Conservation (phyloP, 1,284 basidiomycete species). For the Pyrrhoderma lamaoense region DNA sequence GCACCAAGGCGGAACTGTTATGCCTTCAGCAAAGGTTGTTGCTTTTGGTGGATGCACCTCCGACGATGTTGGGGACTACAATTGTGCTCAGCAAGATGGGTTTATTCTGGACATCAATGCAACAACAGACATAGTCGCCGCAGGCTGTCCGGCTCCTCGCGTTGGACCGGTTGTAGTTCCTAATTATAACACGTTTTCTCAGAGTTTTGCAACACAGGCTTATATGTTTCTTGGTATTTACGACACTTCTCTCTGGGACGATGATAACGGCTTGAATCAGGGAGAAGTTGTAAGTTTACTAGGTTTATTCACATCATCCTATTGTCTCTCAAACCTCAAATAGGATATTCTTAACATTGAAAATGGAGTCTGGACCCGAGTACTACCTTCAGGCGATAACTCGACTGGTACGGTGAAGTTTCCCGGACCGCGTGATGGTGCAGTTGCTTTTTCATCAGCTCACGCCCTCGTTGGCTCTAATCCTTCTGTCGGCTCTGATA, state of each 20-base stretch:
- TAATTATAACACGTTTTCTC: slow-evolving; percentile 50
- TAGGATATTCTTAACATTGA: slow-evolving; percentile 57
- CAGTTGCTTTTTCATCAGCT: slow-evolving; percentile 51
- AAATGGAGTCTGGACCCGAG: slow-evolving; percentile 61
- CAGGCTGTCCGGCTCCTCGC: slow-evolving; percentile 62
- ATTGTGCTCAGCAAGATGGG: slow-evolving; percentile 50
- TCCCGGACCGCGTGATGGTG: slow-evolving; percentile 62
- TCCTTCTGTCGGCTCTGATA: slow-evolving; percentile 50
- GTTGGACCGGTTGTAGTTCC: slow-evolving; percentile 47
- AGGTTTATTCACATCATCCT: not conserved
- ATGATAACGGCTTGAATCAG: slow-evolving; percentile 44
- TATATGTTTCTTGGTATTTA: slow-evolving; percentile 63
- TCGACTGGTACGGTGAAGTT: slow-evolving; percentile 37
- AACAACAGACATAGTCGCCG: slow-evolving; percentile 32
- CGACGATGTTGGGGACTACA: slow-evolving; percentile 32
- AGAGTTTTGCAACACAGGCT: slow-evolving; percentile 53
- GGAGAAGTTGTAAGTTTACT: slow-evolving; percentile 61
- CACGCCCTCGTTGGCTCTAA: slow-evolving; percentile 49
- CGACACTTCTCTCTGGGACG: slow-evolving; percentile 57
- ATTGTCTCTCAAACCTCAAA: slow-evolving; percentile 12
- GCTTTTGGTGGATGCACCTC: slow-evolving; percentile 55
- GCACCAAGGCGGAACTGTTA: slow-evolving; percentile 49
- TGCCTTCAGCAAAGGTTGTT: slow-evolving; percentile 36
- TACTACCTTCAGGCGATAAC: slow-evolving; percentile 69
- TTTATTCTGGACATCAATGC: slow-evolving; percentile 45